Evolutionary conservation across 805 yeast species (phyloP), one percentile per base, ranked within the genome.

Genomic region (Yarrowia sp.): DNA sequence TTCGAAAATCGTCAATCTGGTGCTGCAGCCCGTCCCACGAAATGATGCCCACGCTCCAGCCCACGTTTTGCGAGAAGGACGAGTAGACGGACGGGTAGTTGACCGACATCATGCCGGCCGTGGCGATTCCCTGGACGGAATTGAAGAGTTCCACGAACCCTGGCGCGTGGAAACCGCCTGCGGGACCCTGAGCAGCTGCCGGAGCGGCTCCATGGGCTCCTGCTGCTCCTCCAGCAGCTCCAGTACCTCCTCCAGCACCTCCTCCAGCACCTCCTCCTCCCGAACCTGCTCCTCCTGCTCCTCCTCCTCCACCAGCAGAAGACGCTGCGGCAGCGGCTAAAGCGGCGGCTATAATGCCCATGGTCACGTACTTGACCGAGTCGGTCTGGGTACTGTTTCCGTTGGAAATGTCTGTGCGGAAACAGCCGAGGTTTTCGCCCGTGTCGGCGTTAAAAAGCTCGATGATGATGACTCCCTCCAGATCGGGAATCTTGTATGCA

Each of bases 401-500:
- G 65, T 75, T 75, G 7, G 70, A 52, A 9, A 75, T 68, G 10
- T 70, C 66, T 7, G 77, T 67, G 30, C 48, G 36, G 38, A 70
- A 68, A 65, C 75, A 73, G 19, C 73, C 75, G 14, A 69, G 56
- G 24, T 59, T 64, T 22, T 71, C 69, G 21, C 40, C 52, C 10
- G 68, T 63, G 35, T 68, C 65, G 40, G 70, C 67, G 43, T 67
- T 70, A 26, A 66, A 67, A 4, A 68, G 35, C 43, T 59, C 49
- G 33, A 74, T 70, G 16, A 54, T 64, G 14, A 74, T 72, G 8
- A 41, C 21, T 2, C 76, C 77, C 61, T 75, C 77, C 24, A 75
- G 67, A 61, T 75, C 78, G 3, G 78, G 78, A 32, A 75, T 69
- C 14, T 66, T 63, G 67, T 70, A 75, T 11, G 76, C 78, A 41